These are phyloP conservation scores for Fusarium sp. DNA, from an alignment of 2,329 filamentous ascomycete species.

Conservation along the genomic window DNA sequence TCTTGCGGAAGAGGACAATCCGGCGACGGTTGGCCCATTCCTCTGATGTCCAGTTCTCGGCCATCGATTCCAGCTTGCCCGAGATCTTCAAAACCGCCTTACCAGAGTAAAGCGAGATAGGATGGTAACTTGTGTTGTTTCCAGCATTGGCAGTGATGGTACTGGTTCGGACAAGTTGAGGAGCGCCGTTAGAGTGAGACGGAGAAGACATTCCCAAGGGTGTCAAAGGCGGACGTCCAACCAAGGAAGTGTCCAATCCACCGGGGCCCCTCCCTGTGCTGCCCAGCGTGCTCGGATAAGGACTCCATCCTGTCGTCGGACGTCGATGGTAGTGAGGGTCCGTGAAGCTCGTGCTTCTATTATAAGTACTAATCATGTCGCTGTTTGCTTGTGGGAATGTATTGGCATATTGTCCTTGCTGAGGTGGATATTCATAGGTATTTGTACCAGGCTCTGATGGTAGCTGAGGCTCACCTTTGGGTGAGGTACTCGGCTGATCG, in stretches of 20 bases:
- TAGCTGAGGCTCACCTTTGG: conserved; percentile 53
- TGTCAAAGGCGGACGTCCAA: conserved; percentile 56
- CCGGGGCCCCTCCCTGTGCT: conserved; percentile 55
- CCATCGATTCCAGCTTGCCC: conserved; percentile 87
- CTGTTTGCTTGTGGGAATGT: conserved; percentile 54
- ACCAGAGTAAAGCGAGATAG: conserved; percentile 81
- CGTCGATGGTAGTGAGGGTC: conserved; percentile 58
- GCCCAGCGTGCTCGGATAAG: conserved; percentile 54
- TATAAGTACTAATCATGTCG: conserved; percentile 66
- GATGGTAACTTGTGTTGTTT: conserved; percentile 68
- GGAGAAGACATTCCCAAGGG: conserved; percentile 59
- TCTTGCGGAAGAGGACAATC: conserved; percentile 87
- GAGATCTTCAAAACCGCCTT: conserved; percentile 88
- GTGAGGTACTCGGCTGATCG: conserved; percentile 53
- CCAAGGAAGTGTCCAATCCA: conserved; percentile 55
- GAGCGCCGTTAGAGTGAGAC: conserved; percentile 46
- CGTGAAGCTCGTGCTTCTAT: conserved; percentile 59
- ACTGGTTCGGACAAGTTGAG: conserved; percentile 66
- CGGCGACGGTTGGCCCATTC: conserved; percentile 82
- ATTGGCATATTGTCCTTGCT: conserved; percentile 51
- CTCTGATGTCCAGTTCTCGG: conserved; percentile 81
- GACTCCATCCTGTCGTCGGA: conserved; percentile 51
- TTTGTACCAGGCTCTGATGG: conserved; percentile 53
- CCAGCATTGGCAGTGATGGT: conserved; percentile 55
- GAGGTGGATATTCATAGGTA: conserved; percentile 58